Evolutionary conservation across 768 basidiomycete species (phyloP), one percentile per base, ranked within the genome.

Genomic region (Pisolithus microcarpus): DNA sequence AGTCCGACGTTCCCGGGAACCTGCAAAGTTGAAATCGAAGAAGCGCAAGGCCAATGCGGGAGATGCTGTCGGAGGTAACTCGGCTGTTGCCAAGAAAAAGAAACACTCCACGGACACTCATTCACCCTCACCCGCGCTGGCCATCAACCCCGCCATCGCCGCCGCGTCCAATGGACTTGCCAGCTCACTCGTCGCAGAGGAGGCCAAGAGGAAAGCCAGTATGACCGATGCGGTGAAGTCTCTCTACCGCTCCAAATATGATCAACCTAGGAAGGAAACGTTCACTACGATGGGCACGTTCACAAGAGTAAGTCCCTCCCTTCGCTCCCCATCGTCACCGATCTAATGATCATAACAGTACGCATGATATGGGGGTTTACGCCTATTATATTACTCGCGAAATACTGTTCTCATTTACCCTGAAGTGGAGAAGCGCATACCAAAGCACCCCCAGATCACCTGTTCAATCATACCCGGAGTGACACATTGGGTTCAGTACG

Each of bases 221-320:
- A 93, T 94, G 91, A 92, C 82, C 58, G 85, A 82, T 10, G 90
- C 90, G 13, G 82, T 96, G 36, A 87, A 85, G 70, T 85, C 84
- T 34, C 63, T 96, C 57, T 96, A 94, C 63, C 60, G 58, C n/a
- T 76, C 69, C 38, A 65, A 72, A 10, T 80, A 81, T 52, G 77
- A 80, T 19, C 75, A 73, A 15, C 69, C 75, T 46, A 75, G 72
- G 63, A 90, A 91, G 63, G 87, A 87, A 70, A 92, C 89, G 6
- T 94, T 92, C 59, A 91, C 91, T 78, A 94, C 91, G 1, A 87
- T 85, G 78, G 82, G 84, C 16, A 95, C 92, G 11, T 96, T 94
- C 58, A 94, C 87, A 8, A 79, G 92, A 70, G 91, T 92, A 62
- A 67, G 91, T 73, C 2, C 1, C 19, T 37, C 16, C 18, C 26